Conservation (phyloP, 208 protist genomes). For the Trypanosoma rangeli region DNA sequence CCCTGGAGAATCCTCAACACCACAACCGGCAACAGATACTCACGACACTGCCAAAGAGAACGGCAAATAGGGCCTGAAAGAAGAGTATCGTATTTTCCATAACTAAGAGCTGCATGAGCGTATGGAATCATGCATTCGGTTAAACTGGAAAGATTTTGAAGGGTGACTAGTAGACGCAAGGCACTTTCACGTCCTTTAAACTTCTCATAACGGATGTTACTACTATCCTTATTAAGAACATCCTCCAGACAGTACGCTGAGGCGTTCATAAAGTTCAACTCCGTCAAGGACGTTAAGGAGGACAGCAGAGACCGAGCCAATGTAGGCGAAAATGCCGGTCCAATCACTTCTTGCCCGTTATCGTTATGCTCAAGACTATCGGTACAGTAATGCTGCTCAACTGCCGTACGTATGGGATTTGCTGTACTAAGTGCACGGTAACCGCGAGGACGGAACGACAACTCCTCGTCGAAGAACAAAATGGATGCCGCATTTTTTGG, state of each 20-base stretch:
- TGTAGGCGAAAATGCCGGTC: conserved; percentile 14
- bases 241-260: conserved; percentile 31
- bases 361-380: neutral
- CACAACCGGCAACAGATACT: conserved; percentile 42
- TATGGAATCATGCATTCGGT: conserved; percentile 31
- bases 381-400: conserved; percentile 25
- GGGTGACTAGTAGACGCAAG: conserved; percentile 19
- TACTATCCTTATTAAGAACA: conserved; percentile 18
- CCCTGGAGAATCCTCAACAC: conserved; percentile 44
- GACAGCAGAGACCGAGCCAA: conserved; percentile 18
- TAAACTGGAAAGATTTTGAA: conserved; percentile 30
- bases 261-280: conserved; percentile 28
- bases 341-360: neutral
- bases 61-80: conserved; percentile 26
- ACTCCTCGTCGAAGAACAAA: conserved; percentile 55
- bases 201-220: conserved; percentile 20
- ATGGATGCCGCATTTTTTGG: conserved; percentile 49
- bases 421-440: conserved; percentile 48
- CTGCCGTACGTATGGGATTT: conserved; percentile 20
- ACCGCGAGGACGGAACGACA: conserved; percentile 48
- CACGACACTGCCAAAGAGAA: conserved; percentile 10
- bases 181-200: conserved; percentile 24
- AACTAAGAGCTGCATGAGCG: conserved; percentile 9
- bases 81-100: conserved; percentile 18
- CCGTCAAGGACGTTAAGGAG: conserved; percentile 27